A percentile compares a stretch with the other conserved stretches of the same genome.
Conservation (phyloP, 2,329 filamentous ascomycete species). For the Aspergillus brasiliensis region DNA sequence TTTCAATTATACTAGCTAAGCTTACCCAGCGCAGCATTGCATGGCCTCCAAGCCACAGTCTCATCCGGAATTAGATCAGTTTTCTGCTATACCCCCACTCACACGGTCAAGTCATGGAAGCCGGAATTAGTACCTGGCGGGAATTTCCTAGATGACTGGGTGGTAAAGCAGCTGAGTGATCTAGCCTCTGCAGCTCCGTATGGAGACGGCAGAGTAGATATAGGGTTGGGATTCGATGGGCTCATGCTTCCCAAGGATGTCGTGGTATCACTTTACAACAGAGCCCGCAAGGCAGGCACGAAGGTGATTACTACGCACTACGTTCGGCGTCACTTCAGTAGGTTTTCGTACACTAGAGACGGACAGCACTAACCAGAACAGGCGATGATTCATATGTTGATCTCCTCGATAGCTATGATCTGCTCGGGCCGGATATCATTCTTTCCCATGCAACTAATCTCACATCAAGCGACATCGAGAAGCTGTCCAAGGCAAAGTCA, state of each 20-base stretch:
- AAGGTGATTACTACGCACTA: slow-evolving; percentile 32
- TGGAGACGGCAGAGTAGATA: slow-evolving; percentile 28
- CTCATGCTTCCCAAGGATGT: slow-evolving; percentile 28
- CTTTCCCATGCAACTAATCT: slow-evolving; percentile 27
- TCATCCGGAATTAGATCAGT: slow-evolving; percentile 33
- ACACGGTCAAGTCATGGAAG: slow-evolving; percentile 26
- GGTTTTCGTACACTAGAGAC: background rate
- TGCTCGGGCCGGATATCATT: slow-evolving; percentile 24
- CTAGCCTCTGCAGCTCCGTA: slow-evolving; percentile 21
- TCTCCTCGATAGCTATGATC: slow-evolving; percentile 18
- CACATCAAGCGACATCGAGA: slow-evolving; percentile 19
- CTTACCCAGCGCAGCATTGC: slow-evolving; percentile 11
- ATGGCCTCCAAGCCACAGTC: slow-evolving; percentile 28
- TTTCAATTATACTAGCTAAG: background rate
- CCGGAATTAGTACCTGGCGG: slow-evolving; percentile 17
- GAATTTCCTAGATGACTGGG: slow-evolving; percentile 28
- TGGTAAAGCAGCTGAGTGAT: slow-evolving; percentile 23
- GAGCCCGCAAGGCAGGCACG: slow-evolving; percentile 18
- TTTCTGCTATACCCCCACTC: slow-evolving; percentile 28
- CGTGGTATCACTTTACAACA: slow-evolving; percentile 23
- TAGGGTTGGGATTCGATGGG: slow-evolving; percentile 33
- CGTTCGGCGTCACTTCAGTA: slow-evolving; percentile 12
- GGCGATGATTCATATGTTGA: slow-evolving; percentile 13
- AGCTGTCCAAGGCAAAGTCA: slow-evolving; percentile 18
- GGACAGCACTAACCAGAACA: background rate